Percentiles rank a stretch among this genome's conserved stretches.
Evolutionary conservation across 2,329 filamentous ascomycete genomes (phyloP).

Genomic region (Endothia cerciana): DNA sequence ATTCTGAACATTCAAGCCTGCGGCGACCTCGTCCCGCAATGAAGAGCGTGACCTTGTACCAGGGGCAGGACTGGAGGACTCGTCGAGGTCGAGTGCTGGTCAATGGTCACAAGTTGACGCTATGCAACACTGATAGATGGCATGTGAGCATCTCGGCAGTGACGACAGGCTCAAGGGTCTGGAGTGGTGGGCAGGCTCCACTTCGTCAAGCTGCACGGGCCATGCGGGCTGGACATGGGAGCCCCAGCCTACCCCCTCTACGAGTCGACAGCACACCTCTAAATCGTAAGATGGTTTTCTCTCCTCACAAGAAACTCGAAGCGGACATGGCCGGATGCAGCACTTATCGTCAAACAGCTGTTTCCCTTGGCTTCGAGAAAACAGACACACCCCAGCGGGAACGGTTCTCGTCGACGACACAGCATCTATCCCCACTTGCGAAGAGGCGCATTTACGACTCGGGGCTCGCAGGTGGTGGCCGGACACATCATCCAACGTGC

Average conservation of each 20-base stretch:
- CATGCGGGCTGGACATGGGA: not conserved
- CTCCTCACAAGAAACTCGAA: no score
- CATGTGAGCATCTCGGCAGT: conserved; percentile 5
- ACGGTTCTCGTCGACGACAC: no score
- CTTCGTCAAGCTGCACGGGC: not conserved
- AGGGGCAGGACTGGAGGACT: not conserved
- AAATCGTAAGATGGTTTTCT: no score
- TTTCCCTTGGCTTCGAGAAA: no score
- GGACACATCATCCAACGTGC: no score
- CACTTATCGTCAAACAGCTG: no score
- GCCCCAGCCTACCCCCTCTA: not conserved
- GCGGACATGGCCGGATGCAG: no score
- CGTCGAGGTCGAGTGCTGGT: not conserved
- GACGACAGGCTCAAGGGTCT: conserved; percentile 4
- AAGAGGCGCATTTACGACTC: no score
- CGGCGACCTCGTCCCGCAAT: not conserved
- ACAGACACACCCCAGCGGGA: no score
- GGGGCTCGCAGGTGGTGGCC: no score
- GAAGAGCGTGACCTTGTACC: not conserved
- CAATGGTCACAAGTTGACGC: conserved; percentile 1
- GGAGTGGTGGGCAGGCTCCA: conserved; percentile 3
- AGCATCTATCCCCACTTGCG: no score
- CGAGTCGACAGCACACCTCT: no score
- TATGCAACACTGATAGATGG: not conserved
- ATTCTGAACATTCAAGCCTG: not conserved